Evolutionary conservation across 192 early-diverging fungal species (phyloP), one percentile per base, ranked within the genome.

Genomic region (Backusella parvicylindrica): DNA sequence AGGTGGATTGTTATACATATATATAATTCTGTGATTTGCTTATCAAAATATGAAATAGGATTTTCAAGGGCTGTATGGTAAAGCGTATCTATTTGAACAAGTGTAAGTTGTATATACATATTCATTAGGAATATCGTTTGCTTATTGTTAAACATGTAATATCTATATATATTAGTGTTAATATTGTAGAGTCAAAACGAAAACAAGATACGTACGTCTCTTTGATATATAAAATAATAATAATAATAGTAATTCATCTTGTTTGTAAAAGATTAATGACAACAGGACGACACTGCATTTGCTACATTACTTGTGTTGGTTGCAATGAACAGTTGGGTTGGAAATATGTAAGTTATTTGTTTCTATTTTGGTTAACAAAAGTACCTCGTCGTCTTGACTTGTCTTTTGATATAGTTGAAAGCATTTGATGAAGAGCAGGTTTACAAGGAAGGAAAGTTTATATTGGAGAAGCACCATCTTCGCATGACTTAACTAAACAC

Each of bases 381-480:
- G 11, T 6, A 38, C 8, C 1, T 38, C 1, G 11, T 38, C 11
- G 2, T 28, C 26, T 28, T 56, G 16, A 47, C 43, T n/a, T 47
- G 15, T 41, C 12, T 41, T 2, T 41, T 47, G 18, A 47, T n/a
- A 7, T 64, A 88, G 85, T 81, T 84, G 30, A 85, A 85, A 33
- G 91, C 92, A 11, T 90, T 85, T 74, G 93, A 91, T 72, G 81
- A 83, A 18, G 67, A 72, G 3, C 86, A 93, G 75, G 88, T 83
- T 56, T 94, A 92, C 83, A 93, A 94, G 78, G 91, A 93, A 72
- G 93, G 93, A n/a, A 87, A 85, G 65, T 93, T 86, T 80, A 91
- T 92, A 70, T 75, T 92, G 53, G 92, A 94, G 74, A 86, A 88
- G 68, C 82, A 82, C 1, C 78, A 89, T 30, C 79, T 92, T 35